These are phyloP conservation scores for Coemansia sp. DNA, from an alignment of 192 early-diverging fungal genomes.

Conservation along the genomic window DNA sequence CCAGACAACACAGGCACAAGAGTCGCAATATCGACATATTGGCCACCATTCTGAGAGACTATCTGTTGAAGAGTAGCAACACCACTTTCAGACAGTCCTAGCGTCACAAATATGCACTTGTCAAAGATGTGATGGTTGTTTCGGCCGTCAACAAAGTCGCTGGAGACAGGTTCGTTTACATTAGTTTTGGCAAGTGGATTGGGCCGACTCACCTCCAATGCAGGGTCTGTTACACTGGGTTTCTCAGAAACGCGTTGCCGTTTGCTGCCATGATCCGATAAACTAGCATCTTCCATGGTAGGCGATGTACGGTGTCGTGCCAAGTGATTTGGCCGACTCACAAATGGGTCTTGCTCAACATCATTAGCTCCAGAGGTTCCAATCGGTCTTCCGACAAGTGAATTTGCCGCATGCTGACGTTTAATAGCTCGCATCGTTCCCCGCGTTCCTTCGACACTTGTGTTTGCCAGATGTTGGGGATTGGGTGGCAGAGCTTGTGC, in stretches of 20 bases:
- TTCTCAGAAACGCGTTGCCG: background rate
- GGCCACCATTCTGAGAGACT: slow-evolving; percentile 24
- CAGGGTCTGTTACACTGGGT: too few species aligned
- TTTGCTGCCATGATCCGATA: too few species aligned
- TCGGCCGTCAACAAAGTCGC: background rate
- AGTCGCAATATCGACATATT: slow-evolving; percentile 15
- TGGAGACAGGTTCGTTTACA: background rate
- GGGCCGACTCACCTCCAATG: too few species aligned
- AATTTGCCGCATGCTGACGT: background rate
- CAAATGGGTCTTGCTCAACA: background rate
- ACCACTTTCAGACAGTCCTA: slow-evolving; percentile 15
- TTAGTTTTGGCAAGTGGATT: too few species aligned
- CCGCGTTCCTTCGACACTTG: background rate
- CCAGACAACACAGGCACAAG: background rate
- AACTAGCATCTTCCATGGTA: too few species aligned
- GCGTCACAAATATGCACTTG: slow-evolving; percentile 31
- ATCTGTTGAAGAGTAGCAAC: slow-evolving; percentile 15
- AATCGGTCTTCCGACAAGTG: background rate
- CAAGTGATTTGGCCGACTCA: too few species aligned
- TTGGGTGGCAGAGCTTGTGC: slow-evolving; percentile 13
- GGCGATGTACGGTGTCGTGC: too few species aligned
- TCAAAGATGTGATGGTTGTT: slow-evolving; percentile 10
- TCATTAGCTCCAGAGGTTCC: background rate
- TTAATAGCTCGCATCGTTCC: background rate
- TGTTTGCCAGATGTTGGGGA: slow-evolving; percentile 4